Conservation (phyloP, 371 early-diverging fungal genomes). For the Mucor lusitanicus region DNA sequence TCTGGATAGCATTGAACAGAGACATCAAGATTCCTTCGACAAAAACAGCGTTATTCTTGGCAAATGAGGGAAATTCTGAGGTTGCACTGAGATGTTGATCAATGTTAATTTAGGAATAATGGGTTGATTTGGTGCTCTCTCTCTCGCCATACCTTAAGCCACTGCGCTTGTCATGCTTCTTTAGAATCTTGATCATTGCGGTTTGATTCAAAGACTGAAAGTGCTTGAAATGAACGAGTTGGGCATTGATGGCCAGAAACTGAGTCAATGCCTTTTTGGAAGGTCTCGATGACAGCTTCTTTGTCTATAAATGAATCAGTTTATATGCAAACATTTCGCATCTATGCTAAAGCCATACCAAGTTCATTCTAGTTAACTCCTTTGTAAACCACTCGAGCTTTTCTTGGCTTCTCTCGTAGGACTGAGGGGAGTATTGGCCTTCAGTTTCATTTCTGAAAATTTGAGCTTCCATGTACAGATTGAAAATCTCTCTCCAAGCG, state of each 20-base stretch:
- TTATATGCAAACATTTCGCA: background rate
- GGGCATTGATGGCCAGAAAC: slow-evolving; percentile 68
- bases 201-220: slow-evolving; percentile 71
- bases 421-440: slow-evolving; percentile 14
- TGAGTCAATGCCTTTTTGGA: slow-evolving; percentile 52
- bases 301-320: slow-evolving; percentile 15
- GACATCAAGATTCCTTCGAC: slow-evolving; percentile 30
- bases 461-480: slow-evolving; percentile 64
- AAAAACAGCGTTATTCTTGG: slow-evolving; percentile 31
- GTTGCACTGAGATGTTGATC: slow-evolving; percentile 16
- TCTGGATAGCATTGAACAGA: slow-evolving; percentile 30
- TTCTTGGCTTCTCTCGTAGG: slow-evolving; percentile 44
- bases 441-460: slow-evolving; percentile 62
- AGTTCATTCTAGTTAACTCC: slow-evolving; percentile 40
- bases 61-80: slow-evolving; percentile 37
- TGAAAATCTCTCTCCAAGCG: slow-evolving; percentile 73
- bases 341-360: slow-evolving; percentile 23
- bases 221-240: slow-evolving; percentile 65
- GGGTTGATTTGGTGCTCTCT: too few relatives aligned
- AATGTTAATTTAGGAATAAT: background rate
- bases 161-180: slow-evolving; percentile 81
- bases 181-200: slow-evolving; percentile 75
- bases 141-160: slow-evolving; percentile 47
- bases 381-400: slow-evolving; percentile 53
- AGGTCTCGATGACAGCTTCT: slow-evolving; percentile 20